These are phyloP conservation scores for Hypoxylon sp. DNA, from an alignment of 2,329 filamentous ascomycete genomes.

Conservation along the genomic window DNA sequence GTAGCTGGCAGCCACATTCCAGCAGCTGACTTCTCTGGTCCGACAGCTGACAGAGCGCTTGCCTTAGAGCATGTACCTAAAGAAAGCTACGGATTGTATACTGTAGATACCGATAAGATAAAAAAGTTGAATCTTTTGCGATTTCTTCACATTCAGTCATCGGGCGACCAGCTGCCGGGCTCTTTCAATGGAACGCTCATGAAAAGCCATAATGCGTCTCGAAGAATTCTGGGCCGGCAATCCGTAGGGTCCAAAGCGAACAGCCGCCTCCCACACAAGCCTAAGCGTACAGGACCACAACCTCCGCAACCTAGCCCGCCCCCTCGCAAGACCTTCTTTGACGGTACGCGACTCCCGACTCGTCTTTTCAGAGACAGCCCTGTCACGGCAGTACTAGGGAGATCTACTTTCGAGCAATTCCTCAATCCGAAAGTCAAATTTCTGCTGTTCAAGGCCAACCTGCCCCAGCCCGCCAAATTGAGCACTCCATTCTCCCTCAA, in stretches of 20 bases:
- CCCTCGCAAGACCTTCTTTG: conserved; percentile 10
- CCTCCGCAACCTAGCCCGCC: too few relatives aligned
- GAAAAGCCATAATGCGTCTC: background rate
- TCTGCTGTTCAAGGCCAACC: too few relatives aligned
- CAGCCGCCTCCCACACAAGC: background rate
- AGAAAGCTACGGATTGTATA: background rate
- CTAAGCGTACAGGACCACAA: too few relatives aligned
- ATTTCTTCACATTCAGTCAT: background rate
- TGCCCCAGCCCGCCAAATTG: background rate
- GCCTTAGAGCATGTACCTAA: background rate
- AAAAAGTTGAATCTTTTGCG: background rate
- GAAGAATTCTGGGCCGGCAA: background rate
- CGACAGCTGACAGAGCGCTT: too few relatives aligned
- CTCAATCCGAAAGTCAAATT: background rate
- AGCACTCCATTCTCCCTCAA: conserved; percentile 19
- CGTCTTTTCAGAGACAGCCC: conserved; percentile 22
- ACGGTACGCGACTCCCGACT: conserved; percentile 17
- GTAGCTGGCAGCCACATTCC: too few relatives aligned
- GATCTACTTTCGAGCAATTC: background rate
- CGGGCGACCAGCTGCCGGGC: background rate
- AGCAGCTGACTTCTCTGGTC: too few relatives aligned
- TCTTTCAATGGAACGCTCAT: background rate
- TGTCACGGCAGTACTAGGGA: conserved; percentile 20
- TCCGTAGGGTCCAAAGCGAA: background rate
- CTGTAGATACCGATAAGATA: background rate